Evolutionary conservation across 2,329 filamentous ascomycete genomes (phyloP).

Genomic region (Diaporthe citri): DNA sequence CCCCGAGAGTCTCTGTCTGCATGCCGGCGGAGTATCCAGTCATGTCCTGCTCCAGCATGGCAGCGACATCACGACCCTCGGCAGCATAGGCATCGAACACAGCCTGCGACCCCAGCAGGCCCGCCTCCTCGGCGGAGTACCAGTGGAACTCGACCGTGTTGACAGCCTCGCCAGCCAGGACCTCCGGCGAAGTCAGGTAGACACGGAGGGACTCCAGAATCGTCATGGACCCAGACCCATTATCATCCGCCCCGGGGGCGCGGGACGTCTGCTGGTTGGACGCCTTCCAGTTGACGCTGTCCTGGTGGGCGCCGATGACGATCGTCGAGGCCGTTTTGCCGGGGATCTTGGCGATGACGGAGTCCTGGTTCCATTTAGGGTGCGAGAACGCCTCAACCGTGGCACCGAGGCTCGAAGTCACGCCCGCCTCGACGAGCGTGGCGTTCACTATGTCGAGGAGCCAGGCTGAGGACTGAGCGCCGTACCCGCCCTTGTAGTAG

Average conservation of each 20-base stretch:
- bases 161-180: conserved; percentile 72
- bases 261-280: conserved; percentile 66
- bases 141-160: conserved; percentile 84
- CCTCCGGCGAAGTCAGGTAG: conserved; percentile 72
- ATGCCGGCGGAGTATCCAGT: conserved; percentile 52
- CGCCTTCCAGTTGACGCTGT: conserved; percentile 83
- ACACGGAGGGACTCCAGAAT: conserved; percentile 83
- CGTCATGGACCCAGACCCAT: conserved; percentile 82
- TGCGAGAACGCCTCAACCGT: conserved; percentile 69
- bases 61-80: conserved; percentile 51
- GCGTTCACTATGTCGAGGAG: conserved; percentile 74
- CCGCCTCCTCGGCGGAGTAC: conserved; percentile 71
- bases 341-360: conserved; percentile 83
- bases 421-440: conserved; percentile 70
- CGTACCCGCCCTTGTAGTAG: conserved; percentile 75
- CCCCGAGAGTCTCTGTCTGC: conserved; percentile 50
- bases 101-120: conserved; percentile 78
- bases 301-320: conserved; percentile 83
- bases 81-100: conserved; percentile 55
- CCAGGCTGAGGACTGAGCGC: conserved; percentile 81
- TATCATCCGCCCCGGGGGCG: conserved; percentile 82
- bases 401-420: conserved; percentile 60
- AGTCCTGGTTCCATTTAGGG: conserved; percentile 76
- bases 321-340: conserved; percentile 78
- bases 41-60: conserved; percentile 61